phyloP scores from a whole-genome alignment of 805 yeast species.

The Schizosaccharomyces japonicus region DNA sequence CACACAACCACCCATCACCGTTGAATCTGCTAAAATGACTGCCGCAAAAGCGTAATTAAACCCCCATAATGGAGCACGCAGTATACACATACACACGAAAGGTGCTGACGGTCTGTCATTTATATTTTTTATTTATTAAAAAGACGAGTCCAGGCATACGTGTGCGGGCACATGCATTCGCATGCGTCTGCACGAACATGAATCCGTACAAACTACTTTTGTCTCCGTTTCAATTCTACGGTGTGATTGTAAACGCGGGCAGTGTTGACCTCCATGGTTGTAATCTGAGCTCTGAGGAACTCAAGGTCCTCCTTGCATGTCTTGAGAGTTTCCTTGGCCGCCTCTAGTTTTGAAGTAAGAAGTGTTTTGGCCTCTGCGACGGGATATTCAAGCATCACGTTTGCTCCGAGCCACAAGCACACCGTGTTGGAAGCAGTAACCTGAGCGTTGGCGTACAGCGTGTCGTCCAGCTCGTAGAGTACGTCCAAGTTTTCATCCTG shows the following conservation, averaged over 20 bases:
- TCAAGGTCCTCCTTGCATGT: constrained; percentile 65
- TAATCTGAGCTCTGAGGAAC: constrained; percentile 64
- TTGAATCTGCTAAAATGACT: too few relatives aligned
- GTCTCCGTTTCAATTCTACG: constrained; percentile 18
- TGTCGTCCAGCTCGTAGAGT: constrained; percentile 83
- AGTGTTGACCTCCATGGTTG: constrained; percentile 93
- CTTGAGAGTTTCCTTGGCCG: constrained; percentile 34
- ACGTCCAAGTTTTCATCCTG: constrained; percentile 24
- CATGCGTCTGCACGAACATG: neutral
- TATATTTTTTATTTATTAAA: too few relatives aligned
- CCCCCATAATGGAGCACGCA: too few relatives aligned
- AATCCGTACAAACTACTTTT: neutral
- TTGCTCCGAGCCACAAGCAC: constrained; percentile 91
- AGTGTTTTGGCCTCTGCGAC: constrained; percentile 63
- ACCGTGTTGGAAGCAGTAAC: constrained; percentile 44
- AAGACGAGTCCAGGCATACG: too few relatives aligned
- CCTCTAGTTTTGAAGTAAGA: constrained; percentile 33
- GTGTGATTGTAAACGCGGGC: constrained; percentile 76
- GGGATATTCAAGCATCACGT: constrained; percentile 88
- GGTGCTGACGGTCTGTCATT: too few relatives aligned
- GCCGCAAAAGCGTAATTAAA: too few relatives aligned
- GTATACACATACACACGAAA: too few relatives aligned
- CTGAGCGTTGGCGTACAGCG: constrained; percentile 64
- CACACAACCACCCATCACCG: too few relatives aligned
- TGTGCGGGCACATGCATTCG: too few relatives aligned